Conservation (phyloP, 129 eudicot species). For the Ambrosia artemisiifolia region DNA sequence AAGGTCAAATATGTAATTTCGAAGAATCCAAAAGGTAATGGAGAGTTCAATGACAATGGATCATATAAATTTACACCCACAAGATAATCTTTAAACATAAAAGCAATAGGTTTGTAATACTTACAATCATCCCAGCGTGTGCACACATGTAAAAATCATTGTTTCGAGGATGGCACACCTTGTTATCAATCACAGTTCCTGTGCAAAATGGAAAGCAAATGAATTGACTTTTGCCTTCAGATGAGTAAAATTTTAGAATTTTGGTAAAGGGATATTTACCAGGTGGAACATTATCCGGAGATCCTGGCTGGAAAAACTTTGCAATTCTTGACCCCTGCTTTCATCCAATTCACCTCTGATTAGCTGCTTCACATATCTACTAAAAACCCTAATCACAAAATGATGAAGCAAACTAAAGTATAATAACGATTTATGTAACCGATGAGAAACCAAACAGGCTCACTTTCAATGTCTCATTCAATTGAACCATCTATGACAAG, state of each 20-base stretch:
- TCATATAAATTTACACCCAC: background rate
- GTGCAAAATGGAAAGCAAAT: background rate
- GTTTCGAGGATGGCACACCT: slow-evolving; percentile 62
- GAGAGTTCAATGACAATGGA: background rate
- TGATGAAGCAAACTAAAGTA: too few species aligned
- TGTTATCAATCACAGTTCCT: slow-evolving; percentile 84
- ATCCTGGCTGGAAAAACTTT: slow-evolving; percentile 60
- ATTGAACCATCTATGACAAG: too few species aligned
- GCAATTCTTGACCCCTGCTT: too few species aligned
- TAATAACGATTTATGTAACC: too few species aligned
- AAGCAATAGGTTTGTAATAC: background rate
- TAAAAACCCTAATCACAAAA: too few species aligned
- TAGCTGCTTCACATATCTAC: too few species aligned
- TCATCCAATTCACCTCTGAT: too few species aligned
- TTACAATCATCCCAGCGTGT: slow-evolving; percentile 69
- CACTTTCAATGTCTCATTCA: too few species aligned
- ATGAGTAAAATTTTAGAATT: background rate
- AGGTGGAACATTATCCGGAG: slow-evolving; percentile 79
- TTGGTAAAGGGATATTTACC: slow-evolving; percentile 29
- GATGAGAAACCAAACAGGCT: too few species aligned
- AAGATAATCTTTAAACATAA: background rate
- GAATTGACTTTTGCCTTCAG: background rate
- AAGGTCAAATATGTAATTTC: background rate
- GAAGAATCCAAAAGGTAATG: background rate
- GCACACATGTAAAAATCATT: slow-evolving; percentile 72